Evolutionary conservation across 129 eudicot genomes (phyloP).

Genomic region (Lactuca sativa): DNA sequence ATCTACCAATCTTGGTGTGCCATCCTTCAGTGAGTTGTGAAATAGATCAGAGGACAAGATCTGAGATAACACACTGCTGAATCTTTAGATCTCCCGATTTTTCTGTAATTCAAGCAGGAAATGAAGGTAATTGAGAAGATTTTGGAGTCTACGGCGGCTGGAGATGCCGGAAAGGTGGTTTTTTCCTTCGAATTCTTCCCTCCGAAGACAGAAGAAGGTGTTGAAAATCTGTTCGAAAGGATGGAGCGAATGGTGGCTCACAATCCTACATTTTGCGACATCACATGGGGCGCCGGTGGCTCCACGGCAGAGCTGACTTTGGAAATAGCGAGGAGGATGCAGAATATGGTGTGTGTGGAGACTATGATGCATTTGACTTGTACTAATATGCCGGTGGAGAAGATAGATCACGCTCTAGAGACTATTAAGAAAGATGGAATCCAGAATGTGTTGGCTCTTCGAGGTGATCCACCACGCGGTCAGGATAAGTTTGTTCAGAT

Average conservation of each 20-base stretch:
- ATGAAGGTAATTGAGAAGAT: conserved; percentile 98
- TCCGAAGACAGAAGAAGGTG: conserved; percentile 98
- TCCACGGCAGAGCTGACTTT: conserved; percentile 93
- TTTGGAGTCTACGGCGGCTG: conserved; percentile 46
- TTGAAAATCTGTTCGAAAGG: conserved; percentile 81
- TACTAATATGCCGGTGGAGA: conserved; percentile 95
- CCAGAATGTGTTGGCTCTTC: conserved; percentile 89
- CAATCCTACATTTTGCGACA: conserved; percentile 88
- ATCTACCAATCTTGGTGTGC: conserved; percentile 23
- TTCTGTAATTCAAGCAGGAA: conserved; percentile 8
- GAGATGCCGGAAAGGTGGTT: conserved; percentile 44
- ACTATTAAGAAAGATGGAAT: conserved; percentile 77
- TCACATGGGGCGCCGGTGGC: conserved; percentile 99
- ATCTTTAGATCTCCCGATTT: conserved; percentile 22
- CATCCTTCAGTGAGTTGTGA: conserved; percentile 24
- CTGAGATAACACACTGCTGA: conserved; percentile 14
- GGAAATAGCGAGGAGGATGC: conserved; percentile 93
- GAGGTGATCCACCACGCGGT: conserved; percentile 99
- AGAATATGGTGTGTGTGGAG: conserved; percentile 95
- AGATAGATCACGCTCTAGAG: conserved; percentile 82
- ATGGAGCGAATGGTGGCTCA: conserved; percentile 99
- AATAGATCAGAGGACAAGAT: conserved; percentile 16
- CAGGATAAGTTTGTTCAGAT: conserved; percentile 96
- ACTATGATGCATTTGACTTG: conserved; percentile 99
- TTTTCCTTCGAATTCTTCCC: conserved; percentile 98